Evolutionary conservation across 2,329 filamentous ascomycete genomes (phyloP), one percentile per base, ranked within the genome.

Genomic region (Aspergillus ruber): DNA sequence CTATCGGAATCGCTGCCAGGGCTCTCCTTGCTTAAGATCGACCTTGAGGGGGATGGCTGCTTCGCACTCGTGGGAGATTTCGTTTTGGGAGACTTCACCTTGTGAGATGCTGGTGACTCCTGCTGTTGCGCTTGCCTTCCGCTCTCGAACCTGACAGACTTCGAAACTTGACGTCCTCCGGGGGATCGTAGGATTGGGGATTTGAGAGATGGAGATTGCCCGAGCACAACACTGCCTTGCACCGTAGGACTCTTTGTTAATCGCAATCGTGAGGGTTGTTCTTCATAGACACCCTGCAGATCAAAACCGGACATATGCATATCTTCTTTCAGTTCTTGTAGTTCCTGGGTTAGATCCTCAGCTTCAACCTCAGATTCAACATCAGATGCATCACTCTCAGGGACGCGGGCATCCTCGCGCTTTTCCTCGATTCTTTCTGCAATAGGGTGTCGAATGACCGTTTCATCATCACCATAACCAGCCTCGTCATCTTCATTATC

Each of bases 271-370:
- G 36, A 39, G 8, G 8, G 17, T 4, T 49, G 47, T 33, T 55
- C 54, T 3, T 43, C 45, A 9, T 58, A 56, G 9, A 53, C 47
- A 12, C 56, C 52, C 20, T 47, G 50, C 10, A 65, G 58, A 36
- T 53, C 46, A 20, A 56, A 43, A 7, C 60, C 54, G 8, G 62
- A 53, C 6, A 58, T 56, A 40, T 65, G 63, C 48, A 72, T 69
- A 36, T 76, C 73, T 5, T 71, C 63, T 35, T 66, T 63, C 1
- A 77, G 56, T 21, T 69, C 68, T 41, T 71, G 63, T n/a, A 76
- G 61, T 47, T 78, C 74, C 21, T 74, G 66, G 10, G 62, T 60
- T 3, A 74, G 50, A 46, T 74, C 68, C 17, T 68, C 68, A 13
- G 58, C 62, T 12, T 67, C 64, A 9, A 6, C 33, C 6, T 35